These are phyloP conservation scores for Pyrus hybrid DNA, from an alignment of 331 rosid species.

Conservation along the genomic window DNA sequence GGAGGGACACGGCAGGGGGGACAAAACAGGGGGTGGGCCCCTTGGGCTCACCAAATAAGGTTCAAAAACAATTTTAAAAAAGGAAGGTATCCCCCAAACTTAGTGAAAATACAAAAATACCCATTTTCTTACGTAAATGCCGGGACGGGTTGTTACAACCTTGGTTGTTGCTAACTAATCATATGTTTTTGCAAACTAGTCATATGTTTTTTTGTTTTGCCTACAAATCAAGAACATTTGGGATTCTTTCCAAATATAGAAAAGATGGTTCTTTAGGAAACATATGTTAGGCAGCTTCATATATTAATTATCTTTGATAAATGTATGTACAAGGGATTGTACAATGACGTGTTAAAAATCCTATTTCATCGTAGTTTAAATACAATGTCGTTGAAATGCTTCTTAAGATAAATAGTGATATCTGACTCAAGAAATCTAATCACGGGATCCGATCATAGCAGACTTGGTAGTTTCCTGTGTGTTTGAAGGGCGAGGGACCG, in stretches of 20 bases:
- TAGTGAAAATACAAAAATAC: too few species aligned
- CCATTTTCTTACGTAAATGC: too few species aligned
- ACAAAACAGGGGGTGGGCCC: too few species aligned
- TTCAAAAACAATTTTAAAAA: too few species aligned
- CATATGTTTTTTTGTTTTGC: not conserved
- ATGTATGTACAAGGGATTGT: not conserved
- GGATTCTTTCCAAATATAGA: not conserved
- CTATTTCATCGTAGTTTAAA: not conserved
- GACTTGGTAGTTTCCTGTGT: not conserved
- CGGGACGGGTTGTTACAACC: too few species aligned
- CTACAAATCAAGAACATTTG: not conserved
- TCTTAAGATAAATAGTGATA: not conserved
- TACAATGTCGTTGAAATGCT: not conserved
- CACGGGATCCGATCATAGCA: not conserved
- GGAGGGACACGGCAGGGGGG: too few species aligned
- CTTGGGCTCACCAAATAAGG: too few species aligned
- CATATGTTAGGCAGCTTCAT: not conserved
- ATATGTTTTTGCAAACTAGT: not conserved
- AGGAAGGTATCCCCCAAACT: too few species aligned
- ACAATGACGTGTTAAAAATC: not conserved
- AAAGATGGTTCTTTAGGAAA: not conserved
- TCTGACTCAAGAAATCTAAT: not conserved
- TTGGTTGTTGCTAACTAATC: not conserved
- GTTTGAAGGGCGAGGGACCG: slow-evolving; percentile 2
- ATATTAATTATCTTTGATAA: not conserved